Evolutionary conservation across 2,329 filamentous ascomycete genomes (phyloP), one percentile per base, ranked within the genome.

Genomic region (Meredithiella fracta): DNA sequence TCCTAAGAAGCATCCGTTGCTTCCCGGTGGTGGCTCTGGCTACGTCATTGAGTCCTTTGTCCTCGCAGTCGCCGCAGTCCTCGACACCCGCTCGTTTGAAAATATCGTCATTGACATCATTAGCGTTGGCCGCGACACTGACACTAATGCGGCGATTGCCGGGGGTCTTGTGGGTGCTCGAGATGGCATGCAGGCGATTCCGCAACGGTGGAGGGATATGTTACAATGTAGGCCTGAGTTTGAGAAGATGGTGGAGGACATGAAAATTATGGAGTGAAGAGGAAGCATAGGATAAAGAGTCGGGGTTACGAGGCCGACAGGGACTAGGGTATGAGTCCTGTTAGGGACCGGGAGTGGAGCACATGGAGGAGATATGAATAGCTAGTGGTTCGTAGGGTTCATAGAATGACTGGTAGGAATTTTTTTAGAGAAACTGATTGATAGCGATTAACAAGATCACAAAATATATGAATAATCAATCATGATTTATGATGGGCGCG

Each of bases 61-160:
- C 64, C 59, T 40, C 47, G 54, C 1, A 61, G 67, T 22, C 59
- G 59, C 2, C 52, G 38, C 52, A 3, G 14, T 54, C 5, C 15
- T 14, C 15, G 22, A 47, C 5, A 17, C 22, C 11, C 23, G 52
- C 37, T 26, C 37, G 17, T 23, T 54, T 54, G 71, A 71, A 50
- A 70, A 73, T n/a, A 61, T 73, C 8, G 56, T 75, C 3, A 66
- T 74, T 0, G 71, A 74, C 60, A 67, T 74, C 20, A 69, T 74
- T 6, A 61, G 69, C 3, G 63, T 74, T 31, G 72, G 73, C 1
- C 62, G 61, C 15, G 72, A 75, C 56, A 70, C 71, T 0, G 73
- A 75, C 58, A 73, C 72, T 0, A 74, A 74, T 55, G 71, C 61
- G 0, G 72, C 72, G 0, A 67, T 74, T 44, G 70, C 72, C 0